These are phyloP conservation scores for Suillus subaureus DNA, from an alignment of 768 basidiomycete species.

Conservation along the genomic window DNA sequence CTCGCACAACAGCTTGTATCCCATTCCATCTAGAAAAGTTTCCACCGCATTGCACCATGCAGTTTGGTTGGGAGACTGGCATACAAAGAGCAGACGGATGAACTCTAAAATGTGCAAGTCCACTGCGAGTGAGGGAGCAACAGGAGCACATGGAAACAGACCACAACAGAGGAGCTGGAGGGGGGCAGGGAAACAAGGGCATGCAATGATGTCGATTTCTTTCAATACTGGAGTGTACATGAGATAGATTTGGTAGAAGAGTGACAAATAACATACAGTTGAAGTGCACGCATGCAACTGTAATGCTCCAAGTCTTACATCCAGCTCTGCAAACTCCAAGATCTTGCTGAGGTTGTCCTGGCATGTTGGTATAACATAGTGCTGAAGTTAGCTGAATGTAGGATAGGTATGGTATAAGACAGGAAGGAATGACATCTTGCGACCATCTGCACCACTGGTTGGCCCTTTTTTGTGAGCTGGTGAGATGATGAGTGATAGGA, in stretches of 20 bases:
- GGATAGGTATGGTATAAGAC: neutral
- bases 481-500: neutral
- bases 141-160: conserved; percentile 22
- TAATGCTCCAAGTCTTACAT: neutral
- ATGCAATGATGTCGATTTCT: conserved; percentile 12
- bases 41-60: conserved; percentile 17
- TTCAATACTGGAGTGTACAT: conserved; percentile 6
- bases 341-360: neutral
- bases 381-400: neutral
- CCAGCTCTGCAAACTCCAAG: neutral
- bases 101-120: conserved; percentile 35
- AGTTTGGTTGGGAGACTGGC: conserved; percentile 17
- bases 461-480: conserved; percentile 1
- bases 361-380: neutral
- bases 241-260: neutral
- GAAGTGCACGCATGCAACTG: conserved; percentile 4
- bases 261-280: neutral
- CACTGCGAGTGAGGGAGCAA: conserved; percentile 32
- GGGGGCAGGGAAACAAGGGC: conserved; percentile 19
- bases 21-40: conserved; percentile 15
- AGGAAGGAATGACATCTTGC: neutral
- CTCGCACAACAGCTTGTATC: conserved; percentile 16
- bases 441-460: conserved; percentile 8
- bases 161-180: conserved; percentile 27
- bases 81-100: conserved; percentile 15